phyloP scores from a whole-genome alignment of 208 protist genomes.

The Trypanosoma lewisi region DNA sequence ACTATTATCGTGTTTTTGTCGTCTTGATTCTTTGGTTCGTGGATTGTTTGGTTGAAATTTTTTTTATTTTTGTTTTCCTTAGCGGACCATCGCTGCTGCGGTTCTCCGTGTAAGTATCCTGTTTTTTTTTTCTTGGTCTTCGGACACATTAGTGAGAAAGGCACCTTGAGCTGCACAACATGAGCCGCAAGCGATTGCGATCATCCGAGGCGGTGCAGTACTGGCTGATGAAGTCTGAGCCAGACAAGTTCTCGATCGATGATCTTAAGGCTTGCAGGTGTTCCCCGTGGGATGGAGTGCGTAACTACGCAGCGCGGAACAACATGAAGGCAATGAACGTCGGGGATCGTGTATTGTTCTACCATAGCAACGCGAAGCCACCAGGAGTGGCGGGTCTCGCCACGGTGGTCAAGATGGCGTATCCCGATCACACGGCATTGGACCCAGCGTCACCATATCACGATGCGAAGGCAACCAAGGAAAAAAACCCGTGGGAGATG shows the following conservation, averaged over 20 bases:
- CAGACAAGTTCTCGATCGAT: conserved; percentile 79
- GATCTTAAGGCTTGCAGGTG: conserved; percentile 43
- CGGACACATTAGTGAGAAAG: background rate
- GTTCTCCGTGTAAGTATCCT: conserved; percentile 7
- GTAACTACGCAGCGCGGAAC: conserved; percentile 85
- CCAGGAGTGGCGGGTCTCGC: conserved; percentile 75
- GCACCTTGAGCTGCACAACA: background rate
- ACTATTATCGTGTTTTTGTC: too few relatives aligned
- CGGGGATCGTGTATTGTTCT: conserved; percentile 80
- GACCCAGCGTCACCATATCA: conserved; percentile 76
- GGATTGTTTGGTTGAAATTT: background rate
- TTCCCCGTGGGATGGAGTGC: conserved; percentile 84
- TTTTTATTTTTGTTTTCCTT: conserved; percentile 1
- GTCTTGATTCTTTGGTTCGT: background rate
- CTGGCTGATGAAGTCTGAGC: conserved; percentile 89
- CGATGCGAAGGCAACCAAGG: conserved; percentile 52
- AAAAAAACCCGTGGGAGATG: conserved; percentile 85
- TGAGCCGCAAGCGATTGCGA: conserved; percentile 50
- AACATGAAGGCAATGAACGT: conserved; percentile 81
- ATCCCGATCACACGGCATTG: conserved; percentile 77
- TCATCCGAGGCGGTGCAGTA: conserved; percentile 36
- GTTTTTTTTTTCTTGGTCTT: background rate
- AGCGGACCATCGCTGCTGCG: background rate
- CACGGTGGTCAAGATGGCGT: conserved; percentile 45
- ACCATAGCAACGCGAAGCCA: conserved; percentile 83